phyloP scores from a whole-genome alignment of 805 yeast species.

The Kodamaea kaohsiungensis region DNA sequence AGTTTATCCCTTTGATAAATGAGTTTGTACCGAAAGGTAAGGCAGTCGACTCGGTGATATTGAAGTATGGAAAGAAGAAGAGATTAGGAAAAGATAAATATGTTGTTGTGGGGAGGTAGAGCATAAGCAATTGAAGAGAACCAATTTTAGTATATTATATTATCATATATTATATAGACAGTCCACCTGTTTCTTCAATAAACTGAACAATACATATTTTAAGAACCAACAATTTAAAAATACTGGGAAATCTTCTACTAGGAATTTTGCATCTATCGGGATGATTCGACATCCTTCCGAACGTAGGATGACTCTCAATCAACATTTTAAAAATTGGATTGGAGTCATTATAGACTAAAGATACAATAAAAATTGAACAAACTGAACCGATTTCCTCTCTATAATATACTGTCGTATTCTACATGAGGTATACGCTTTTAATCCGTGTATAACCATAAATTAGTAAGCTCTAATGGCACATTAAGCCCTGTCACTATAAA shows the following conservation, averaged over 20 bases:
- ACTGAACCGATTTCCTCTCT: too few relatives aligned
- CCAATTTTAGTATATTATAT: neutral
- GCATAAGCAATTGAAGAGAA: neutral
- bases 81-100: conserved; percentile 32
- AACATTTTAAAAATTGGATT: too few relatives aligned
- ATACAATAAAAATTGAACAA: too few relatives aligned
- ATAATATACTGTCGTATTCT: too few relatives aligned
- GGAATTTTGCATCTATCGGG: too few relatives aligned
- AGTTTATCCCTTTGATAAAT: conserved; percentile 36
- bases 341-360: too few relatives aligned
- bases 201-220: neutral
- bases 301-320: too few relatives aligned
- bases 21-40: conserved; percentile 35
- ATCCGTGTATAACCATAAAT: too few relatives aligned
- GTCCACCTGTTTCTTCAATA: neutral
- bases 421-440: too few relatives aligned
- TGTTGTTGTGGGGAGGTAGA: conserved; percentile 18
- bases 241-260: neutral
- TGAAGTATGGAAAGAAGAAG: conserved; percentile 40
- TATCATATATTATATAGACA: neutral
- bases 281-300: too few relatives aligned
- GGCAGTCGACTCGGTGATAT: conserved; percentile 37
- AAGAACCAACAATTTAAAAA: neutral
- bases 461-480: too few relatives aligned
- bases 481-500: neutral